A percentile compares a stretch with the other conserved stretches of the same genome.
Evolutionary conservation across 2,329 filamentous ascomycete species (phyloP).

Genomic region (Fusarium newnesense): DNA sequence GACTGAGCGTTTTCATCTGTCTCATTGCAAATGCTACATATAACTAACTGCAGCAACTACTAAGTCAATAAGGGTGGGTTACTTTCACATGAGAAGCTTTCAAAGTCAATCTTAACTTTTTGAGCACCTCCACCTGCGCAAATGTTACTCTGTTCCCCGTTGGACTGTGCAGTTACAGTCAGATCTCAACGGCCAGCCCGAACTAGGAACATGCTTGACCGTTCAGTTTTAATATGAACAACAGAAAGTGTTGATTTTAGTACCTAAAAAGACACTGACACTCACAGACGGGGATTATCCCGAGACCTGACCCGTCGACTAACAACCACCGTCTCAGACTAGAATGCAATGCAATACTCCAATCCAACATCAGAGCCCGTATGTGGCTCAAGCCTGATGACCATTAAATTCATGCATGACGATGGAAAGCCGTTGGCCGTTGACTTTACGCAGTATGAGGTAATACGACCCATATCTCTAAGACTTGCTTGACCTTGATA

Average conservation of each 20-base stretch:
- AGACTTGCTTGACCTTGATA: background rate
- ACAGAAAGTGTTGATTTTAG: background rate
- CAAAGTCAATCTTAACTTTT: constrained; percentile 1
- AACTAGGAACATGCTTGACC: constrained; percentile 9
- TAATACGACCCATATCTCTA: background rate
- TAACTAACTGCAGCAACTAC: no score
- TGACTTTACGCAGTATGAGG: background rate
- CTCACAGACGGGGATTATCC: constrained; percentile 1
- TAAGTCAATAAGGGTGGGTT: background rate
- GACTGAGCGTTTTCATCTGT: constrained; percentile 9
- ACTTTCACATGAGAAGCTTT: background rate
- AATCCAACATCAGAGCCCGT: background rate
- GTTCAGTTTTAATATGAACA: background rate
- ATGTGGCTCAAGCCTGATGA: background rate
- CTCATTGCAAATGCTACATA: background rate
- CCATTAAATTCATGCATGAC: constrained; percentile 12
- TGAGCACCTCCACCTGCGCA: background rate
- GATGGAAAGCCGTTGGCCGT: constrained; percentile 1
- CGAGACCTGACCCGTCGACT: constrained; percentile 16
- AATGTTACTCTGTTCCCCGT: background rate
- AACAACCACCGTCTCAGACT: constrained; percentile 1
- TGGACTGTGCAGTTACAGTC: constrained; percentile 18
- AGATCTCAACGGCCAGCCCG: constrained; percentile 20
- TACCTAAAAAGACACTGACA: background rate
- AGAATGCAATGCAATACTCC: background rate